Conservation (phyloP, 139 green algal species). For the Chlorella sorokiniana region DNA sequence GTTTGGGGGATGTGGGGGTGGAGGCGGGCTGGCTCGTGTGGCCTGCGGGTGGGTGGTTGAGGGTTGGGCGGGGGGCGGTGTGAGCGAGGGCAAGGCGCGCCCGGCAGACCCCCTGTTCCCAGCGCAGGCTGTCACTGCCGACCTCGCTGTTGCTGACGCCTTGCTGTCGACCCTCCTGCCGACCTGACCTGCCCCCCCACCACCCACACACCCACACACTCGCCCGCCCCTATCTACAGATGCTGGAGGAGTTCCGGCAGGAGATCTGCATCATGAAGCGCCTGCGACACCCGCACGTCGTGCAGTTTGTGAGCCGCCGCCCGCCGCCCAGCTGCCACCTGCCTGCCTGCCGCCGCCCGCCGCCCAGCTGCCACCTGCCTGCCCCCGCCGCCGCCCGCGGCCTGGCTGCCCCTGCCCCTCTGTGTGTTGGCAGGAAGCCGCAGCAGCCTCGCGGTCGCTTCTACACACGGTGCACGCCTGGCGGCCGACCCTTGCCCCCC, state of each 20-base stretch:
- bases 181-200: no score
- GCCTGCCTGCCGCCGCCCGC: neutral
- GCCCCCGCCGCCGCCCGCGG: no score
- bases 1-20: no score
- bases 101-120: no score
- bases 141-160: no score
- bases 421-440: no score
- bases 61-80: neutral
- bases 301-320: constrained; percentile 59
- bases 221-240: neutral
- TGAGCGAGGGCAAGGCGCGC: no score
- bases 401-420: neutral
- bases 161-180: neutral
- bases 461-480: no score
- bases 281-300: constrained; percentile 73
- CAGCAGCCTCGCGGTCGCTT: no score
- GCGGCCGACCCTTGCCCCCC: neutral
- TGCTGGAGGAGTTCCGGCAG: constrained; percentile 50
- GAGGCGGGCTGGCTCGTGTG: no score
- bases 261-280: constrained; percentile 73
- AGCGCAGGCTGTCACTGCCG: no score
- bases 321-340: no score
- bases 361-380: neutral
- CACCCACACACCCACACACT: neutral
- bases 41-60: neutral